A percentile compares a stretch with the other conserved stretches of the same genome.
These are phyloP conservation scores for Physcomitrellopsis africana DNA, from an alignment of 225 moss, liverwort and hornwort species.

Conservation along the genomic window DNA sequence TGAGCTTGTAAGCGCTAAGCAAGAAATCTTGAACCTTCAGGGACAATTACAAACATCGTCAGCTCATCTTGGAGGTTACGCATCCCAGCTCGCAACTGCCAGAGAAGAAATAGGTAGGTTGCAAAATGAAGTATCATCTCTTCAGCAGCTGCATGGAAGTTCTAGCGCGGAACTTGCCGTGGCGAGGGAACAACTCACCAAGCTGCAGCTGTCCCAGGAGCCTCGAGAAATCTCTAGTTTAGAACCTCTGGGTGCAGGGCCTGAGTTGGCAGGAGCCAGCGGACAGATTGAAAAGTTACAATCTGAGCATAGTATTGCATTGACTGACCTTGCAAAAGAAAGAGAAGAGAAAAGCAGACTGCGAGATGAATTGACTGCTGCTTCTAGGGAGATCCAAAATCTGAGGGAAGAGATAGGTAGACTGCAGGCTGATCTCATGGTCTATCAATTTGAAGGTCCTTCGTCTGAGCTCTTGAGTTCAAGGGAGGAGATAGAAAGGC, in stretches of 20 bases:
- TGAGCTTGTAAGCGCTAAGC: conserved; percentile 35
- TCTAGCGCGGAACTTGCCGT: conserved; percentile 14
- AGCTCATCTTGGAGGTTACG: conserved; percentile 16
- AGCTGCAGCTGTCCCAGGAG: conserved; percentile 33
- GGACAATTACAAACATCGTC: conserved; percentile 23
- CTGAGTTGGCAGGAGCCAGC: conserved; percentile 42
- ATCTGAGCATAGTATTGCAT: conserved; percentile 32
- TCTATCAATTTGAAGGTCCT: conserved; percentile 45
- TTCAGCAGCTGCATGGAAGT: conserved; percentile 20
- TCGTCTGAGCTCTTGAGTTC: conserved; percentile 34
- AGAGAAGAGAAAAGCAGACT: conserved; percentile 46
- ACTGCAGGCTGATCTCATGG: conserved; percentile 59
- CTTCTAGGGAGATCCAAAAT: conserved; percentile 41
- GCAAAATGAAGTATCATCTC: conserved; percentile 23
- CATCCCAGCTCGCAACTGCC: conserved; percentile 25
- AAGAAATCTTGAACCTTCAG: conserved; percentile 40
- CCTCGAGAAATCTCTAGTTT: conserved; percentile 35
- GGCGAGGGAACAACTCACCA: conserved; percentile 31
- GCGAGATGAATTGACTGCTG: conserved; percentile 34
- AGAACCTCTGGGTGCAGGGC: conserved; percentile 9
- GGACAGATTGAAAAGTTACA: conserved; percentile 43
- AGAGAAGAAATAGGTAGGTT: conserved; percentile 36
- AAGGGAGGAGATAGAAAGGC: conserved; percentile 38
- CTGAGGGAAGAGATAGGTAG: conserved; percentile 59
- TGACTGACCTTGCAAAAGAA: conserved; percentile 39